phyloP scores from a whole-genome alignment of 768 basidiomycete species.

The Boletus rex-veris region DNA sequence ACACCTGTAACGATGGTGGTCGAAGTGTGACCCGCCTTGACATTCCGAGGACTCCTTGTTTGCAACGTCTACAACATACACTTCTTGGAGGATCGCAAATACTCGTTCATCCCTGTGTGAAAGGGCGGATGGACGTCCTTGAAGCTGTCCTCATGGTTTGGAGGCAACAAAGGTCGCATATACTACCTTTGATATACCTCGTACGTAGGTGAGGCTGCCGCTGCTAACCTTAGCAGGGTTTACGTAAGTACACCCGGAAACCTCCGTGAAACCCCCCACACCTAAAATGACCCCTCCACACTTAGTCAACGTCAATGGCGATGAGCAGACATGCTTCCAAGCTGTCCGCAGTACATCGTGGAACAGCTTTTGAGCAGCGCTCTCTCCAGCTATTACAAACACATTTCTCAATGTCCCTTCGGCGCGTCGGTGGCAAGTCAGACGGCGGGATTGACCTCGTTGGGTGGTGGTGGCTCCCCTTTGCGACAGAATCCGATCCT shows the following conservation, averaged over 20 bases:
- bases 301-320: neutral
- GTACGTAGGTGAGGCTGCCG: no score
- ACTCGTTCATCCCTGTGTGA: no score
- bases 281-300: conserved; percentile 6
- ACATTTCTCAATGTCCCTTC: conserved; percentile 75
- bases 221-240: no score
- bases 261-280: conserved; percentile 19
- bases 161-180: no score
- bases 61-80: no score
- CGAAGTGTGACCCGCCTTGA: no score
- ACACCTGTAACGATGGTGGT: no score
- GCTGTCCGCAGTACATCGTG: conserved; percentile 64
- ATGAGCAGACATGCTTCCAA: neutral
- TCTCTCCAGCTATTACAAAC: conserved; percentile 58
- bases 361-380: conserved; percentile 71
- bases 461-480: conserved; percentile 92
- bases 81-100: no score
- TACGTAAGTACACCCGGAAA: neutral
- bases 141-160: no score
- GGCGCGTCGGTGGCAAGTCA: conserved; percentile 76
- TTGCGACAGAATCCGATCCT: neutral
- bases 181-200: no score
- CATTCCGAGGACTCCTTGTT: no score
- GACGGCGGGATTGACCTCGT: conserved; percentile 88
- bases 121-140: no score